phyloP scores from a whole-genome alignment of 352 stramenopile genomes.

The Phytophthora sp. region DNA sequence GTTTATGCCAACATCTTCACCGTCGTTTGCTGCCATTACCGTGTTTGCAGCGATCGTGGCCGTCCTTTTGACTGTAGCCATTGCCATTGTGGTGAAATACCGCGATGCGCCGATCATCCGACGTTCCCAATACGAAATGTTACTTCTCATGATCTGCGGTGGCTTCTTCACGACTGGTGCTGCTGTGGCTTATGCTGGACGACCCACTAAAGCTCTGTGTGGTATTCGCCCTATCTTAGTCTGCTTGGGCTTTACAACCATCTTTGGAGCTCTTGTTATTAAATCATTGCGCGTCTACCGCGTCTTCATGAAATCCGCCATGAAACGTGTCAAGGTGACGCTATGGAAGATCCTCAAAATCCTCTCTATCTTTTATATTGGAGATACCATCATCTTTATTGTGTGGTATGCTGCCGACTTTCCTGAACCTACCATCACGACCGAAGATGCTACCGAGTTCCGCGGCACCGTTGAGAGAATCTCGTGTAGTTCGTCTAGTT shows the following conservation, averaged over 20 bases:
- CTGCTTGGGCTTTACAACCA: slow-evolving; percentile 47
- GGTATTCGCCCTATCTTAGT: slow-evolving; percentile 38
- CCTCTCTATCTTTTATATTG: slow-evolving; percentile 38
- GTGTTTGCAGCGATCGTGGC: slow-evolving; percentile 29
- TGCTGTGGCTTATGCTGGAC: slow-evolving; percentile 39
- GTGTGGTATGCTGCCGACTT: slow-evolving; percentile 46
- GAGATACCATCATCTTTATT: slow-evolving; percentile 47
- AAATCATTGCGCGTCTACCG: slow-evolving; percentile 66
- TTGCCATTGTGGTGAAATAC: slow-evolving; percentile 37
- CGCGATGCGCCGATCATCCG: slow-evolving; percentile 54
- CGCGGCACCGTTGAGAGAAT: slow-evolving; percentile 35
- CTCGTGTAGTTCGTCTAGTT: slow-evolving; percentile 46
- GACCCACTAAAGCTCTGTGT: slow-evolving; percentile 36
- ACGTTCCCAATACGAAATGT: slow-evolving; percentile 52
- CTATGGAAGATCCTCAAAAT: slow-evolving; percentile 46
- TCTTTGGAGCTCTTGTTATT: slow-evolving; percentile 50
- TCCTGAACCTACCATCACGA: slow-evolving; percentile 30
- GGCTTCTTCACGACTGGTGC: slow-evolving; percentile 42
- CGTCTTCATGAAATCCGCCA: slow-evolving; percentile 48
- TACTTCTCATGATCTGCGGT: slow-evolving; percentile 50
- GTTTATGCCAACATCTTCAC: slow-evolving; percentile 38
- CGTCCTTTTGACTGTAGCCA: slow-evolving; percentile 12
- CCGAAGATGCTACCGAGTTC: slow-evolving; percentile 32
- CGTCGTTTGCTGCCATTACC: slow-evolving; percentile 19
- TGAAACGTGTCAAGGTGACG: slow-evolving; percentile 52